A percentile compares a stretch with the other conserved stretches of the same genome.
These are phyloP conservation scores for Suillus subalutaceus DNA, from an alignment of 768 basidiomycete genomes.

Conservation along the genomic window DNA sequence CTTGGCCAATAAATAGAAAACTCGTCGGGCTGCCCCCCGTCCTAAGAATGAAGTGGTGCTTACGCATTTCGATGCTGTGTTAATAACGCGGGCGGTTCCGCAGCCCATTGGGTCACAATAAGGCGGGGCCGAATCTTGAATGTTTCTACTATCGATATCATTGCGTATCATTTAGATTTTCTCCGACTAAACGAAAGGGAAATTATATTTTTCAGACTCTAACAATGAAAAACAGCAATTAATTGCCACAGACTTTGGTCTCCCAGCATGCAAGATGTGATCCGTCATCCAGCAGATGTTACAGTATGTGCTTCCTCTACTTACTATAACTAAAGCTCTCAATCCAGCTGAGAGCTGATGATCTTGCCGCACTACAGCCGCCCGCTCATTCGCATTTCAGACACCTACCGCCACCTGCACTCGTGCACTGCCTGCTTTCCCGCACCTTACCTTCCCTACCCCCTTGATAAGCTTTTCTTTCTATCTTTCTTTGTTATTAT, in stretches of 20 bases:
- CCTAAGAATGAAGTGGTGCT: background rate
- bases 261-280: too few relatives aligned
- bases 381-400: background rate
- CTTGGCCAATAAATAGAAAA: too few relatives aligned
- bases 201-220: background rate
- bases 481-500: too few relatives aligned
- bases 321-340: background rate
- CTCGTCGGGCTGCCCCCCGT: background rate
- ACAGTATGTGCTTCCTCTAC: background rate
- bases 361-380: background rate
- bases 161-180: too few relatives aligned
- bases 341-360: background rate
- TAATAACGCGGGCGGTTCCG: background rate
- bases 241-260: background rate
- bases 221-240: background rate
- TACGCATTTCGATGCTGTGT: background rate
- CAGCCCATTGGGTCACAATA: background rate
- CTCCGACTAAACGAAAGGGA: background rate
- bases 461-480: background rate
- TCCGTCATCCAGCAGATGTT: background rate
- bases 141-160: too few relatives aligned
- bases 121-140: too few relatives aligned
- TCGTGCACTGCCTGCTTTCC: background rate
- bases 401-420: background rate
- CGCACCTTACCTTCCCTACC: too few relatives aligned